These are phyloP conservation scores for Bruguiera gymnorhiza DNA, from an alignment of 345 rosid genomes.

Conservation along the genomic window DNA sequence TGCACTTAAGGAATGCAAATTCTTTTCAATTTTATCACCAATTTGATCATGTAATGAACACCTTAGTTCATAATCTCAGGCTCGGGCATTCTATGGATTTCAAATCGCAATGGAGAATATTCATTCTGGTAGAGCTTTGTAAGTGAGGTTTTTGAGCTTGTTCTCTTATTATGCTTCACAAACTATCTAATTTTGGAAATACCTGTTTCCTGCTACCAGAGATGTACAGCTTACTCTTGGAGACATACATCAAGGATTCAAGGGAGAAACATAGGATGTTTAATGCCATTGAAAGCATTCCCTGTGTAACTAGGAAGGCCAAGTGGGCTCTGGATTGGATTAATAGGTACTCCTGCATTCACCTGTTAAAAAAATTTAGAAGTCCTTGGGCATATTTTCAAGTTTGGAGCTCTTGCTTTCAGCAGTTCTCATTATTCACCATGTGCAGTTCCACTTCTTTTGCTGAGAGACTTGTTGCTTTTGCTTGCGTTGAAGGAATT, in stretches of 20 bases:
- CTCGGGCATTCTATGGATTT: slow-evolving; percentile 88
- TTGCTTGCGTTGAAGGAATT: slow-evolving; percentile 88
- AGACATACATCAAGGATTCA: slow-evolving; percentile 81
- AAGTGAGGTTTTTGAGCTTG: slow-evolving; percentile 1
- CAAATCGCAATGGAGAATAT: slow-evolving; percentile 96
- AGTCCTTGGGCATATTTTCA: not conserved
- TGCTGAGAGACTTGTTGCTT: slow-evolving; percentile 80
- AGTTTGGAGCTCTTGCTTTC: slow-evolving; percentile 12
- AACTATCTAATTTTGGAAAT: slow-evolving; percentile 13
- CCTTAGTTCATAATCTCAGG: slow-evolving; percentile 42
- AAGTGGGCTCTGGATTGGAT: slow-evolving; percentile 90
- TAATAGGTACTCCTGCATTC: slow-evolving; percentile 39
- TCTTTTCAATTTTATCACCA: not conserved
- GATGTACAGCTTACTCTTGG: slow-evolving; percentile 93
- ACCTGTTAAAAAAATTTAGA: not conserved
- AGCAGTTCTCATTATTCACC: slow-evolving; percentile 1
- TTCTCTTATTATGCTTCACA: not conserved
- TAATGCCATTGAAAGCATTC: slow-evolving; percentile 77
- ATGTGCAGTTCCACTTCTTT: slow-evolving; percentile 63
- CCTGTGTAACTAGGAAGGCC: slow-evolving; percentile 74
- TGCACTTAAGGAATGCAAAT: too few species aligned
- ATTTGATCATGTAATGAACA: slow-evolving; percentile 21
- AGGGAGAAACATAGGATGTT: slow-evolving; percentile 79
- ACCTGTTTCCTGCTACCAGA: slow-evolving; percentile 36
- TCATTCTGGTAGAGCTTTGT: slow-evolving; percentile 70